Base-by-base conservation (phyloP, 2,329 filamentous ascomycete genomes). In the Diaporthe sp. region DNA sequence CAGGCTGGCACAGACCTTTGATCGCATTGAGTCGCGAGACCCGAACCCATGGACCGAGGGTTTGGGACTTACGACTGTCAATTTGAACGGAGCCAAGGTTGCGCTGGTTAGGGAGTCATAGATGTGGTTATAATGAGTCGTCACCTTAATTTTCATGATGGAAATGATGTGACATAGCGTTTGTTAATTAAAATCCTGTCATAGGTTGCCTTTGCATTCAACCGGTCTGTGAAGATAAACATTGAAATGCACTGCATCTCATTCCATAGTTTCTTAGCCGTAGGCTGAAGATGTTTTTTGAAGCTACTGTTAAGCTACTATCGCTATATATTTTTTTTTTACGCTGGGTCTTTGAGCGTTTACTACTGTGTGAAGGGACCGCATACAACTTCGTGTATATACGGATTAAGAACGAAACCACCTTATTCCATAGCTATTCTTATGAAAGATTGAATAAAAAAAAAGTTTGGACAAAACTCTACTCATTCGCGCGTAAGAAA, bases 1-100 rank as follows among this genome's bases (percentile, higher is more conserved):
- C 15, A 64, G 58, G 17, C 58, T 64, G 40, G 58, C 40, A 40
- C 58, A 64, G 58, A 64, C 58, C 7, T 64, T 64, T 64, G 58
- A 64, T 25, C 58, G 58, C 38, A 45, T 64, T 19, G 58, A 64
- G 4, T 64, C 58, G 38, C 38, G 58, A 40, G 58, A 64, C 22
- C 58, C 58, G 40, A 64, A 64, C 40, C 58, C 58, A 5, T 64
- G 58, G 58, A 64, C 58, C 4, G 58, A 64, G 40, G 58, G 58
- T 9, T 17, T 64, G 38, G 58, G 58, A 40, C 58, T 64, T 38
- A 64, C 58, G 25, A 64, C 58, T 30, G 58, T 64, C 10, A 64
- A 64, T 12, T 30, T 64, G 58, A 64, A 64, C 38, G 58, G 58
- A 17, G 38, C 58, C 8, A 64, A 64, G 17, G 58, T 64, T 7